Conservation (phyloP, 2,329 filamentous ascomycete species). For the Apiospora rasikravindrae region DNA sequence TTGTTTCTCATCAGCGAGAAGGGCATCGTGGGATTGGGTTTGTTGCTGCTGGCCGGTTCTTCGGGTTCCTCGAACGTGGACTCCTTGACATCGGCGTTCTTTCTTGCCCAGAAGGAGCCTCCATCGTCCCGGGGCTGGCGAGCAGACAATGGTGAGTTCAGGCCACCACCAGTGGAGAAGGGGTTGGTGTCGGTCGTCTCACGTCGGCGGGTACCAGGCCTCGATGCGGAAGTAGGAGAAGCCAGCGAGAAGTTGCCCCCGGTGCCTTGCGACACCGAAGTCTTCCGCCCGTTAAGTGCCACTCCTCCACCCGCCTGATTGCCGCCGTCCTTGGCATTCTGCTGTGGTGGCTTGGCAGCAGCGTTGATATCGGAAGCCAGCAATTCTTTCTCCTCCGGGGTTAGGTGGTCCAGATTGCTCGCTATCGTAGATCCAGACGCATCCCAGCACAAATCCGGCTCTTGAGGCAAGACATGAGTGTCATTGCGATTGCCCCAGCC, state of each 20-base stretch:
- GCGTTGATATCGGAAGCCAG: constrained; percentile 92
- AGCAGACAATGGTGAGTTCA: constrained; percentile 65
- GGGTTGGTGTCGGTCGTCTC: constrained; percentile 78
- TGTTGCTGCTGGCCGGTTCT: constrained; percentile 42
- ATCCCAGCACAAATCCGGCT: constrained; percentile 95
- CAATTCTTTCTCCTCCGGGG: constrained; percentile 69
- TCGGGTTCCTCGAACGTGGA: constrained; percentile 57
- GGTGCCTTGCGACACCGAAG: constrained; percentile 74
- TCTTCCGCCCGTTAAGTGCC: constrained; percentile 71
- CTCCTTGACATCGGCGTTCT: constrained; percentile 59
- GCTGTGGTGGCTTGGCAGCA: constrained; percentile 80
- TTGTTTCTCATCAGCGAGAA: constrained; percentile 60
- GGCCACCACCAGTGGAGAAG: constrained; percentile 52
- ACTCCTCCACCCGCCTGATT: constrained; percentile 53
- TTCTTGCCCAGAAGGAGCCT: constrained; percentile 60
- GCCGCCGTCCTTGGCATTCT: constrained; percentile 56
- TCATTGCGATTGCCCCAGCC: constrained; percentile 83
- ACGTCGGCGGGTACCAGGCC: constrained; percentile 79
- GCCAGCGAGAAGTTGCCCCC: constrained; percentile 64
- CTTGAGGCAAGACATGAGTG: constrained; percentile 72
- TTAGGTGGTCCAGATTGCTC: constrained; percentile 74
- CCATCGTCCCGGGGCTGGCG: constrained; percentile 69
- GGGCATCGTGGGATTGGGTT: constrained; percentile 37
- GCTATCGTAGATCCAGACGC: constrained; percentile 71
- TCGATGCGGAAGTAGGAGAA: constrained; percentile 72